Percentiles rank a stretch among this genome's conserved stretches.
Evolutionary conservation across 352 stramenopile species (phyloP).

Genomic region (Phytophthora macrochlamydospora): DNA sequence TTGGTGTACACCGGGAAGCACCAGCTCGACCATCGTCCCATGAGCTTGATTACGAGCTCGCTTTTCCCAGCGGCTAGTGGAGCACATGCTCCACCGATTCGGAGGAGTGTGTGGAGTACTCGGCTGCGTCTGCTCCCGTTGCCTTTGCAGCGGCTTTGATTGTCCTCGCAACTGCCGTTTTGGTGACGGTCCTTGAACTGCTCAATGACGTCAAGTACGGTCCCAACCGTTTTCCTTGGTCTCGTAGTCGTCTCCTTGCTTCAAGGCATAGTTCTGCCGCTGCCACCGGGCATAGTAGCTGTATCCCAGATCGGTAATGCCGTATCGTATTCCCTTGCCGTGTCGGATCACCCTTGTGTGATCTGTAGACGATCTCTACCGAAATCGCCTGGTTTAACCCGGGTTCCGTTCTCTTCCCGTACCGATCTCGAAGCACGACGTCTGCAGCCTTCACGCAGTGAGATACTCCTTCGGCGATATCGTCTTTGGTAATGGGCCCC

Average conservation of each 20-base stretch:
- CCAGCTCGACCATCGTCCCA: constrained; percentile 33
- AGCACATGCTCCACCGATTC: constrained; percentile 32
- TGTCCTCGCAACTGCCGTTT: constrained; percentile 3
- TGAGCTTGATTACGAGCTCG: constrained; percentile 26
- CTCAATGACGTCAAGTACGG: constrained; percentile 21
- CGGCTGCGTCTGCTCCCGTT: constrained; percentile 9
- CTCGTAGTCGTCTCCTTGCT: constrained; percentile 4
- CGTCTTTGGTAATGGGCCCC: constrained; percentile 7
- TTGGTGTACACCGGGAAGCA: constrained; percentile 25
- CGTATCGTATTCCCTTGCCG: constrained; percentile 11
- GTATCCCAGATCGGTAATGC: constrained; percentile 14
- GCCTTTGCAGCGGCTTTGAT: constrained; percentile 24
- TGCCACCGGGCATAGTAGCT: neutral
- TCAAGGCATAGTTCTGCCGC: constrained; percentile 10
- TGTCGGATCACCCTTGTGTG: constrained; percentile 14
- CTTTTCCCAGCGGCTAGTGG: constrained; percentile 26
- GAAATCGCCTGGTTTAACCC: neutral
- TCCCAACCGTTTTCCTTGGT: constrained; percentile 5
- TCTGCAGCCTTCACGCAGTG: constrained; percentile 14
- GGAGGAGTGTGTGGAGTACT: constrained; percentile 32
- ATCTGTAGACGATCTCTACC: constrained; percentile 8
- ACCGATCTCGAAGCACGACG: neutral
- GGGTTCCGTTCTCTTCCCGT: neutral
- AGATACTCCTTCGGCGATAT: neutral
- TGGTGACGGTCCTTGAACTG: constrained; percentile 20